A percentile compares a stretch with the other conserved stretches of the same genome.
phyloP scores from a whole-genome alignment of 805 yeast genomes.

The Candida tibetensis region DNA sequence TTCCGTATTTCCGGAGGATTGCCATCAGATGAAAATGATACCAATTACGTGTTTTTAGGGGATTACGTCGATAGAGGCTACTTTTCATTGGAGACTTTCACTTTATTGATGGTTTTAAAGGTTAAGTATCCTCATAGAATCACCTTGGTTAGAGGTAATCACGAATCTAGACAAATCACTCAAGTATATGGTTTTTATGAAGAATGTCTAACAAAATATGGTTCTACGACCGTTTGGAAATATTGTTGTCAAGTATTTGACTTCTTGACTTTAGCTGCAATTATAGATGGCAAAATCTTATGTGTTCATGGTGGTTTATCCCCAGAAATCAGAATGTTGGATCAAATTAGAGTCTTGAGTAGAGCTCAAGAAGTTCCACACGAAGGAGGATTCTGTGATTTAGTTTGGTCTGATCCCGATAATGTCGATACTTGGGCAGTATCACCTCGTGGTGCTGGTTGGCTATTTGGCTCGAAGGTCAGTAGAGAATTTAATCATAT shows the following conservation, averaged over 20 bases:
- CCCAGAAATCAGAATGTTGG: conserved; percentile 96
- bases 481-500: conserved; percentile 96
- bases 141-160: conserved; percentile 95
- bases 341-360: conserved; percentile 89
- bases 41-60: conserved; percentile 77
- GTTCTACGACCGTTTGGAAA: conserved; percentile 94
- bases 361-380: conserved; percentile 99
- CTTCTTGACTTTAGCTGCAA: conserved; percentile 90
- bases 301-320: conserved; percentile 98
- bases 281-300: conserved; percentile 87
- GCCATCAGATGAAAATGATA: conserved; percentile 69
- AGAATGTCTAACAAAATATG: conserved; percentile 90
- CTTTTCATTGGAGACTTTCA: conserved; percentile 90
- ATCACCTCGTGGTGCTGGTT: conserved; percentile 97
- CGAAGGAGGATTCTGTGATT: conserved; percentile 97
- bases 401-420: conserved; percentile 98
- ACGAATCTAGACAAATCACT: conserved; percentile 96
- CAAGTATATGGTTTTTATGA: conserved; percentile 98
- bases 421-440: conserved; percentile 98
- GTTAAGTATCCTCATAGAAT: conserved; percentile 82
- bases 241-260: conserved; percentile 96
- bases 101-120: conserved; percentile 87
- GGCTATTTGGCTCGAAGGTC: conserved; percentile 93
- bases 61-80: conserved; percentile 99
- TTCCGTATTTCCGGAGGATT: conserved; percentile 91